Evolutionary conservation across 805 yeast genomes (phyloP).

Genomic region (Candida koratica): DNA sequence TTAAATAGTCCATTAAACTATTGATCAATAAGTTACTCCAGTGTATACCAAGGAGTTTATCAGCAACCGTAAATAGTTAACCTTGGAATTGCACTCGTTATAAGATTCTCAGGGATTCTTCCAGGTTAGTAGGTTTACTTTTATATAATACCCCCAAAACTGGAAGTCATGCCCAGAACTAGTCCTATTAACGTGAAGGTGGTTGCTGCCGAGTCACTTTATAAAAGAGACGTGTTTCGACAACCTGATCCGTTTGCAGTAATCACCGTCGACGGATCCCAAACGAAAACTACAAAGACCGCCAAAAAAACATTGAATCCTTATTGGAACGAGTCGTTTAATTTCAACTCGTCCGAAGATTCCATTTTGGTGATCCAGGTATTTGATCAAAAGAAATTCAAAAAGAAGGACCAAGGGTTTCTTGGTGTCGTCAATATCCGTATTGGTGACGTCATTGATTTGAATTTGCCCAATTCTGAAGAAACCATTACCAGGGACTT

Average conservation of each 20-base stretch:
- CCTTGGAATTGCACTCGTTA: no score
- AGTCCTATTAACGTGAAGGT: slow-evolving; percentile 57
- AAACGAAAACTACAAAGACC: slow-evolving; percentile 90
- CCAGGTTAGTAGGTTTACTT: no score
- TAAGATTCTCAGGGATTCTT: no score
- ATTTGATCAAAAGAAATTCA: slow-evolving; percentile 95
- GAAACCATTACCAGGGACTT: slow-evolving; percentile 92
- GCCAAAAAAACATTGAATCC: slow-evolving; percentile 94
- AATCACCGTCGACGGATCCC: slow-evolving; percentile 94
- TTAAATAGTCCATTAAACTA: no score
- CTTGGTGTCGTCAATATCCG: slow-evolving; percentile 92
- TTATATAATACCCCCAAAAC: no score
- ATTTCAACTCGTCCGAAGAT: slow-evolving; percentile 71
- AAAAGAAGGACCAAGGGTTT: slow-evolving; percentile 97
- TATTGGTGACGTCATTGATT: slow-evolving; percentile 82
- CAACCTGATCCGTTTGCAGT: slow-evolving; percentile 99
- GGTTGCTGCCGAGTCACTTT: slow-evolving; percentile 93
- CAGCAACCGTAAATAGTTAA: no score
- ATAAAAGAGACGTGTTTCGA: slow-evolving; percentile 90
- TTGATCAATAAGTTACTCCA: no score
- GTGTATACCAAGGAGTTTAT: no score
- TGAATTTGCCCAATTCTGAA: slow-evolving; percentile 47
- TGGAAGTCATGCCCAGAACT: slow-evolving; percentile 6
- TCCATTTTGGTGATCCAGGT: slow-evolving; percentile 89
- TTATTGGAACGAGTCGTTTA: slow-evolving; percentile 93